Conservation (phyloP, 2,329 filamentous ascomycete genomes). For the Penicillium sp. region DNA sequence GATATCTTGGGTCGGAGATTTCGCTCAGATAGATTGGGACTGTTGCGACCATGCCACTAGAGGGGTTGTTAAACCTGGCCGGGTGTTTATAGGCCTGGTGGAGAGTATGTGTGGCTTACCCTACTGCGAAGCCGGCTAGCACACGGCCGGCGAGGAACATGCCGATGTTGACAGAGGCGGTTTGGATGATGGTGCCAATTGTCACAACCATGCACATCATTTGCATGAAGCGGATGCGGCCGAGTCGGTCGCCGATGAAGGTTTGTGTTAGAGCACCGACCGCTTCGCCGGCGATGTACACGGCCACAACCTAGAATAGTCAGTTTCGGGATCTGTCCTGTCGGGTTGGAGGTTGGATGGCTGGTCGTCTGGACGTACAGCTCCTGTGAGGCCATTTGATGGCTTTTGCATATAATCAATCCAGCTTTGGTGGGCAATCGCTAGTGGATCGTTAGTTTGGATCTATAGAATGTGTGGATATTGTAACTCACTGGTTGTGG, state of each 20-base stretch:
- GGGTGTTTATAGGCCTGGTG: neutral
- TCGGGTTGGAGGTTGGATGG: neutral
- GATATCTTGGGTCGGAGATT: conserved; percentile 49
- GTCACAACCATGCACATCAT: conserved; percentile 55
- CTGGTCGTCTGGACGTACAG: conserved; percentile 34
- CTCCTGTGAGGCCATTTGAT: conserved; percentile 54
- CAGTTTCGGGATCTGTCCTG: neutral
- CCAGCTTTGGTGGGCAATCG: conserved; percentile 60
- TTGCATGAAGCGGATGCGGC: conserved; percentile 55
- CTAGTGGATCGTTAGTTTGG: conserved; percentile 25
- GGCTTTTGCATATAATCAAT: conserved; percentile 58
- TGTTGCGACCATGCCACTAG: conserved; percentile 49
- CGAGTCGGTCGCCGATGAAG: conserved; percentile 52
- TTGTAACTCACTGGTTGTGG: conserved; percentile 52
- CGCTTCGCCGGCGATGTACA: conserved; percentile 61
- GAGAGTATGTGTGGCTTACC: conserved; percentile 30
- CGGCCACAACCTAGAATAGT: conserved; percentile 48
- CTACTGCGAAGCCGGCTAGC: conserved; percentile 48
- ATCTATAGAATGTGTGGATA: neutral
- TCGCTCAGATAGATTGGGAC: conserved; percentile 57
- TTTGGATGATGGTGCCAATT: conserved; percentile 54
- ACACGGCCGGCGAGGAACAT: conserved; percentile 54
- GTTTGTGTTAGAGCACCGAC: conserved; percentile 55
- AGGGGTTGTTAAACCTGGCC: neutral
- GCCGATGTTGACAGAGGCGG: conserved; percentile 53